Percentiles rank a stretch among this genome's conserved stretches.
These are phyloP conservation scores for Solanum chilense DNA, from an alignment of 257 asterid genomes.

Conservation along the genomic window DNA sequence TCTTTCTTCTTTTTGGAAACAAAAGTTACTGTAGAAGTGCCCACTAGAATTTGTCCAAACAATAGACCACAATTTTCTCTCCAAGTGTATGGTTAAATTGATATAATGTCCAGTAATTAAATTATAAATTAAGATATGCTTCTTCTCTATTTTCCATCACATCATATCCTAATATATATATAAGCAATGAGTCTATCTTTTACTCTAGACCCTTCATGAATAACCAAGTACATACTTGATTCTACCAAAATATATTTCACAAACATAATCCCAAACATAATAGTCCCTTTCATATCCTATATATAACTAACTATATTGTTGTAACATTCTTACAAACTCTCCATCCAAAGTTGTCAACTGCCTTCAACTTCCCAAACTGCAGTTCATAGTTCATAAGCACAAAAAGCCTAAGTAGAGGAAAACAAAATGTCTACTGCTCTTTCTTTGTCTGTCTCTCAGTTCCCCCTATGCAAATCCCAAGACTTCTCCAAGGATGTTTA, in stretches of 20 bases:
- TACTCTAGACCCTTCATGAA: slow-evolving; percentile 37
- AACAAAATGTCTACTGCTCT: slow-evolving; percentile 30
- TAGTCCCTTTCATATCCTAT: slow-evolving; percentile 8
- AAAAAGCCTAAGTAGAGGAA: background rate
- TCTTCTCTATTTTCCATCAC: background rate
- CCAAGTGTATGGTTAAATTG: slow-evolving; percentile 37
- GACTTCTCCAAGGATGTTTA: slow-evolving; percentile 21
- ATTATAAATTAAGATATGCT: background rate
- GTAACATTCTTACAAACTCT: background rate
- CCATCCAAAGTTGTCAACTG: slow-evolving; percentile 24
- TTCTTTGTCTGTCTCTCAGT: slow-evolving; percentile 21
- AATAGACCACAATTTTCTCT: background rate
- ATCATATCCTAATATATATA: background rate
- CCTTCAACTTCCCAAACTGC: background rate
- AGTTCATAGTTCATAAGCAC: background rate
- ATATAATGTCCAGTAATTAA: background rate
- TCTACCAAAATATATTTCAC: background rate
- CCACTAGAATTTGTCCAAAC: background rate
- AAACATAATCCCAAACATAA: background rate
- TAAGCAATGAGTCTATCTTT: background rate
- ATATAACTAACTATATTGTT: background rate
- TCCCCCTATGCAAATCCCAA: slow-evolving; percentile 39
- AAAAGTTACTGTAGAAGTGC: background rate
- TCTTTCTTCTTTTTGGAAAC: background rate
- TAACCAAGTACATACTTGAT: background rate